These are phyloP conservation scores for Lablab purpureus DNA, from an alignment of 306 rosid genomes.

Conservation along the genomic window DNA sequence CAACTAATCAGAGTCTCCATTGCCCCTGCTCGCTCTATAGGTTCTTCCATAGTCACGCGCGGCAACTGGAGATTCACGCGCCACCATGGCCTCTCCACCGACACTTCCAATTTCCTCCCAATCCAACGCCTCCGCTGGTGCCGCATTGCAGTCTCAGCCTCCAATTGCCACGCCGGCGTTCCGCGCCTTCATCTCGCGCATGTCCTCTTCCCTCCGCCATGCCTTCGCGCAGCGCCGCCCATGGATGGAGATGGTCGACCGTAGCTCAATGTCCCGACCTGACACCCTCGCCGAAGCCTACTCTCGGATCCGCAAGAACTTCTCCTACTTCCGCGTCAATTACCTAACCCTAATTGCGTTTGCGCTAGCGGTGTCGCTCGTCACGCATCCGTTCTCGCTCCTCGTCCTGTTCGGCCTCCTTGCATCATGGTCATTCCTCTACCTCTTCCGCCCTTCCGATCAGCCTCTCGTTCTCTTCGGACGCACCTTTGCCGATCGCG, in stretches of 20 bases:
- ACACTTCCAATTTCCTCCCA: conserved; percentile 80
- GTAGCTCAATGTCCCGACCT: conserved; percentile 70
- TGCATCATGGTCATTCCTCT: conserved; percentile 82
- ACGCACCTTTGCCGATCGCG: conserved; percentile 85
- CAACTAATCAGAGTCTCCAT: conserved; percentile 34
- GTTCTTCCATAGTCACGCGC: conserved; percentile 29
- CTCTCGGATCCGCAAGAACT: conserved; percentile 91
- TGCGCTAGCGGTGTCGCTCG: conserved; percentile 78
- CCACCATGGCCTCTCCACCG: conserved; percentile 79
- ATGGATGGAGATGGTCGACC: conserved; percentile 84
- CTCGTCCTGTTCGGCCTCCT: conserved; percentile 80
- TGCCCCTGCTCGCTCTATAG: conserved; percentile 23
- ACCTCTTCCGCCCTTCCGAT: conserved; percentile 83
- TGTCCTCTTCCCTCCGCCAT: conserved; percentile 66
- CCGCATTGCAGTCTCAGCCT: conserved; percentile 59
- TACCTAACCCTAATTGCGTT: conserved; percentile 68
- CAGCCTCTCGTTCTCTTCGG: conserved; percentile 82
- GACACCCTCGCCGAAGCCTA: conserved; percentile 84
- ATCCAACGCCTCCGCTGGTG: conserved; percentile 21
- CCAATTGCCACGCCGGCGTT: conserved; percentile 85
- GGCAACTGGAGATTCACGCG: conserved; percentile 56
- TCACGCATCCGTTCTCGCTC: conserved; percentile 85
- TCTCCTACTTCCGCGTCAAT: conserved; percentile 87
- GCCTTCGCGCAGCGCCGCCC: conserved; percentile 93
- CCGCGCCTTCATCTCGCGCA: conserved; percentile 82